These are phyloP conservation scores for Phytophthora megakarya DNA, from an alignment of 352 stramenopile genomes.

Conservation along the genomic window DNA sequence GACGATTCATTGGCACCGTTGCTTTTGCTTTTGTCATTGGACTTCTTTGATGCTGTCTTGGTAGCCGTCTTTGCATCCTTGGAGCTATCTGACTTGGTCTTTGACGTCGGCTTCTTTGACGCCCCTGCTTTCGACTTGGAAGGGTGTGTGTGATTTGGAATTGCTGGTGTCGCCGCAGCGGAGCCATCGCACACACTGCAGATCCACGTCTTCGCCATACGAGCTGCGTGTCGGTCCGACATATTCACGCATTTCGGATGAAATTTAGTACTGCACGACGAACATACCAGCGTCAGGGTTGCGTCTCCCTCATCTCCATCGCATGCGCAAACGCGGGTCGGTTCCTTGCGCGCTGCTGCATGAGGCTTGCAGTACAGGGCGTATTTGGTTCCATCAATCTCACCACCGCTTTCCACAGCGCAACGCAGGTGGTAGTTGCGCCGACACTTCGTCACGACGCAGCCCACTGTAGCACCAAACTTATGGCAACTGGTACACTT, in stretches of 20 bases:
- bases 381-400: constrained; percentile 79
- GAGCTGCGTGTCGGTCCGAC: constrained; percentile 64
- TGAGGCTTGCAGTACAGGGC: constrained; percentile 77
- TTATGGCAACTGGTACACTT: constrained; percentile 74
- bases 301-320: constrained; percentile 47
- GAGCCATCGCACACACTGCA: constrained; percentile 39
- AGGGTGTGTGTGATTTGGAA: constrained; percentile 12
- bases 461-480: constrained; percentile 75
- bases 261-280: constrained; percentile 67
- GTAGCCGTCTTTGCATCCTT: constrained; percentile 21
- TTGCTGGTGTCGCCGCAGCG: constrained; percentile 21
- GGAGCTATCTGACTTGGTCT: constrained; percentile 14
- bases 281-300: constrained; percentile 63
- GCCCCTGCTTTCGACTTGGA: constrained; percentile 13
- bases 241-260: constrained; percentile 86
- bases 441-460: constrained; percentile 75
- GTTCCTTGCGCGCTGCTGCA: constrained; percentile 45
- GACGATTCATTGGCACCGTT: constrained; percentile 2
- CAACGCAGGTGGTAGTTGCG: constrained; percentile 84
- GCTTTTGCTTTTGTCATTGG: constrained; percentile 20
- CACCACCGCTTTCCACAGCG: constrained; percentile 67
- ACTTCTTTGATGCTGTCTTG: constrained; percentile 17
- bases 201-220: constrained; percentile 55
- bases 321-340: constrained; percentile 49
- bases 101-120: constrained; percentile 19